Base-by-base conservation (phyloP, 805 yeast genomes). In the Candida ascalaphidarum region DNA sequence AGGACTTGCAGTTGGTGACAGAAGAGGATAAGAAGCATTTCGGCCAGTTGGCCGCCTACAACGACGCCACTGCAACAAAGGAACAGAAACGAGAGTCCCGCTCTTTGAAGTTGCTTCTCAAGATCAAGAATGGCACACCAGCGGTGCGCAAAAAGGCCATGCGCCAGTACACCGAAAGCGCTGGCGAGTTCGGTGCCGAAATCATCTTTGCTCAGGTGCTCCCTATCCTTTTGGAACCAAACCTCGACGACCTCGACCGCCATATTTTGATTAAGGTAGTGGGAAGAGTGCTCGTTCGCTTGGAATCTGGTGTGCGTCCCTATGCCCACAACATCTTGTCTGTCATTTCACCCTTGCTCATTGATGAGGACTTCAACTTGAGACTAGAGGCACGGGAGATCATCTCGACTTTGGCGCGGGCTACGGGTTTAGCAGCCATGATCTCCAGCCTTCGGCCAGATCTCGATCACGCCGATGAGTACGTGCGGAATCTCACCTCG, bases 341-440 rank as follows among this genome's bases (percentile, higher is more conserved):
- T 11, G 94, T 83, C 1, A 68, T 82, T 1, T 73, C 85, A 29
- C 96, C 96, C 0, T 52, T 85, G 31, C 58, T 88, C 21, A 70
- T 82, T 6, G 95, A 86, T 44, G 86, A 81, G 40, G 89, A 85
- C 48, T 60, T 68, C 29, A 65, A 74, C n/a, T 68, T 88, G 2
- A 65, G 95, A 37, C 51, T 71, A 4, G 92, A 83, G 47, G 92
- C 95, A 2, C 64, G 82, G 26, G 95, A 85, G 35, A 72, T 85
- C 17, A 70, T 86, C 11, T 66, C 88, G 0, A 78, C 72, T 34
- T 55, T 89, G 13, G 61, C 95, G 3, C 80, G 75, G 36, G 83
- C 92, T 2, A 88, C 83, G 3, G 97, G 97, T 0, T 54, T 88
- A 19, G 70, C 86, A 0, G 76, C 74, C 18, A 78, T 86, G 73